These are phyloP conservation scores for Penicillium malachiteum DNA, from an alignment of 495 filamentous ascomycete genomes.

Conservation along the genomic window DNA sequence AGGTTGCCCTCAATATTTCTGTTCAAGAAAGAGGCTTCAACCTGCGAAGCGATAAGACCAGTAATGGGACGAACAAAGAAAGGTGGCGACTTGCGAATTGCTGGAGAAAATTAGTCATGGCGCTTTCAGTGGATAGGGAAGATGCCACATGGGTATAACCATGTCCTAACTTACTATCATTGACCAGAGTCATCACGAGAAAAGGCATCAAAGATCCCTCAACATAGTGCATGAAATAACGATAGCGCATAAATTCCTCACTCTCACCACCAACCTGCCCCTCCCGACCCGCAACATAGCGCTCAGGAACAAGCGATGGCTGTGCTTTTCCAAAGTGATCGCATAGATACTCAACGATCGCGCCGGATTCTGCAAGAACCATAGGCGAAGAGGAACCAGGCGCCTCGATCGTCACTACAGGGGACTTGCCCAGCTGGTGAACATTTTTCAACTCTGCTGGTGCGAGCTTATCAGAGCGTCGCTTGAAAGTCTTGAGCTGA, in stretches of 20 bases:
- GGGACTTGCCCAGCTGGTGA: slow-evolving; percentile 84
- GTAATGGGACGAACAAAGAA: slow-evolving; percentile 87
- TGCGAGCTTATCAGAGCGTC: slow-evolving; percentile 59
- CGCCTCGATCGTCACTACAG: slow-evolving; percentile 62
- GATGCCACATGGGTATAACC: background rate
- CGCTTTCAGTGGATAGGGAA: background rate
- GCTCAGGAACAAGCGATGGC: slow-evolving; percentile 58
- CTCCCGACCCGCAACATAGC: slow-evolving; percentile 52
- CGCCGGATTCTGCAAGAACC: slow-evolving; percentile 76
- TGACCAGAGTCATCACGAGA: slow-evolving; percentile 57
- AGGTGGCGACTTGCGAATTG: slow-evolving; percentile 63
- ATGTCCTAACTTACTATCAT: slow-evolving; percentile 47
- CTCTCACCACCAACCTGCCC: slow-evolving; percentile 64
- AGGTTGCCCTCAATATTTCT: slow-evolving; percentile 66
- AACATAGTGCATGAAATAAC: slow-evolving; percentile 78
- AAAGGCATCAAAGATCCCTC: slow-evolving; percentile 79
- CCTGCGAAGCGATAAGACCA: slow-evolving; percentile 56
- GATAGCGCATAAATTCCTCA: slow-evolving; percentile 72
- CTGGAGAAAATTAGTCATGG: slow-evolving; percentile 27
- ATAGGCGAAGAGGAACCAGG: slow-evolving; percentile 48
- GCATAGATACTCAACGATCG: slow-evolving; percentile 76
- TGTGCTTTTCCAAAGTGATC: slow-evolving; percentile 61
- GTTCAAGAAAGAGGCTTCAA: slow-evolving; percentile 59
- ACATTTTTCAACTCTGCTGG: slow-evolving; percentile 70
- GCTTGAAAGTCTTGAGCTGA: slow-evolving; percentile 72